Conservation (phyloP, 495 filamentous ascomycete species). For the Diplogelasinospora grovesii region DNA sequence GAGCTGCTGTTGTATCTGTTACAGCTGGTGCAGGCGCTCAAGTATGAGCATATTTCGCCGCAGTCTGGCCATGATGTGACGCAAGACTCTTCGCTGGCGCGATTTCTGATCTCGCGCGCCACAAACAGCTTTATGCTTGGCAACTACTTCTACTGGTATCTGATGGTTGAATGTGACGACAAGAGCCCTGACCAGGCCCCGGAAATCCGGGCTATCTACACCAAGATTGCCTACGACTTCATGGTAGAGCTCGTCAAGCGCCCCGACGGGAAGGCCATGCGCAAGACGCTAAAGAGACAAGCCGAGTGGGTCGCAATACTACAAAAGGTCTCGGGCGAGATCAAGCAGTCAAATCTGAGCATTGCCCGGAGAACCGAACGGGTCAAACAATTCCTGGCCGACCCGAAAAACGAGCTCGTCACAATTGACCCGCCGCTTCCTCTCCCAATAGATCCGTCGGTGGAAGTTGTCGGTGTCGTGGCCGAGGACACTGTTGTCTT, state of each 20-base stretch:
- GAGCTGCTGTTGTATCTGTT: constrained; percentile 89
- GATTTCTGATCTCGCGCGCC: constrained; percentile 82
- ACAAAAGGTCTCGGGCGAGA: constrained; percentile 82
- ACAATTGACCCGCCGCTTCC: constrained; percentile 81
- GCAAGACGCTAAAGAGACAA: constrained; percentile 74
- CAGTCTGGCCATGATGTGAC: constrained; percentile 54
- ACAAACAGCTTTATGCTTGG: constrained; percentile 81
- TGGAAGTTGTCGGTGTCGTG: constrained; percentile 69
- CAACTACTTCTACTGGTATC: constrained; percentile 95
- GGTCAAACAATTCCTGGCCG: constrained; percentile 73
- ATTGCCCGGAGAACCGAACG: constrained; percentile 72
- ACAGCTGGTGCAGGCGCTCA: constrained; percentile 92
- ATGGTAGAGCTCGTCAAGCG: constrained; percentile 70
- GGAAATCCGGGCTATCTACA: constrained; percentile 75
- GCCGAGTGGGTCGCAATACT: constrained; percentile 84
- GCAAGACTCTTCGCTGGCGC: constrained; percentile 80
- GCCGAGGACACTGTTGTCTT: constrained; percentile 88
- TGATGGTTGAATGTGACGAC: constrained; percentile 93
- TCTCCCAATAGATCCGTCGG: constrained; percentile 78
- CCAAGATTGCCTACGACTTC: constrained; percentile 90
- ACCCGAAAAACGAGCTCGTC: constrained; percentile 81
- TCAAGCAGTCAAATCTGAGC: constrained; percentile 72
- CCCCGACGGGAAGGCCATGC: constrained; percentile 57
- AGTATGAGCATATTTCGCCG: constrained; percentile 74
- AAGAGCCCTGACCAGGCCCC: constrained; percentile 60